These are phyloP conservation scores for Citrus inodora DNA, from an alignment of 345 rosid species.

Conservation along the genomic window DNA sequence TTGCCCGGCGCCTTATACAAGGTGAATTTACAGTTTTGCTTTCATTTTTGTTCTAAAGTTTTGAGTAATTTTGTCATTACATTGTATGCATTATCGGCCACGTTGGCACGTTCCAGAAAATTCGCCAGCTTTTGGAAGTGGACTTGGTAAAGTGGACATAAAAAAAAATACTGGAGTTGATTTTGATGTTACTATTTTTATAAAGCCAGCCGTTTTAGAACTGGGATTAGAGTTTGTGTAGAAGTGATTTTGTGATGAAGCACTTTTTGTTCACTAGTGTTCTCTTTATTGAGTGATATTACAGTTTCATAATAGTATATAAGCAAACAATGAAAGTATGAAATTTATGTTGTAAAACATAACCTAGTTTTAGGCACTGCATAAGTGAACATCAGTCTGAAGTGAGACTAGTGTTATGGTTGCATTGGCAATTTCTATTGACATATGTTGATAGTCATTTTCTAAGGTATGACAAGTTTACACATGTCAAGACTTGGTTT, in stretches of 20 bases:
- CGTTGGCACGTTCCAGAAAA: conserved; percentile 12
- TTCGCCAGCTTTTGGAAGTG: conserved; percentile 2
- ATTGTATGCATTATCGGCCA: neutral
- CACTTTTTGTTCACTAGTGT: neutral
- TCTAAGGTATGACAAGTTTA: neutral
- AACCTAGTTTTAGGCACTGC: too few species aligned
- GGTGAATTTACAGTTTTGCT: conserved; percentile 36
- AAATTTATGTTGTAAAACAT: neutral
- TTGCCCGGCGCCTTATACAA: conserved; percentile 86
- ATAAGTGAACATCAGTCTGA: too few species aligned
- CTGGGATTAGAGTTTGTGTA: neutral
- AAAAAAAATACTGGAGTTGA: neutral
- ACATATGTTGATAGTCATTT: neutral
- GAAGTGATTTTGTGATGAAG: neutral
- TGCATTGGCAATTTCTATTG: neutral
- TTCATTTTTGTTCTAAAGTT: neutral
- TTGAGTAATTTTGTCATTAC: neutral
- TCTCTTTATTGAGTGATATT: neutral
- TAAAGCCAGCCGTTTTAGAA: neutral
- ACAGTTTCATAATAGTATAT: neutral
- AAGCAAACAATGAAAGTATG: neutral
- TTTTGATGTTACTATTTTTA: neutral
- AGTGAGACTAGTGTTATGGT: too few species aligned
- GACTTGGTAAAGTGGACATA: neutral
- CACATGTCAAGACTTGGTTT: neutral